Conservation (phyloP, 1,284 basidiomycete species). For the Anthracocystis walkeri region DNA sequence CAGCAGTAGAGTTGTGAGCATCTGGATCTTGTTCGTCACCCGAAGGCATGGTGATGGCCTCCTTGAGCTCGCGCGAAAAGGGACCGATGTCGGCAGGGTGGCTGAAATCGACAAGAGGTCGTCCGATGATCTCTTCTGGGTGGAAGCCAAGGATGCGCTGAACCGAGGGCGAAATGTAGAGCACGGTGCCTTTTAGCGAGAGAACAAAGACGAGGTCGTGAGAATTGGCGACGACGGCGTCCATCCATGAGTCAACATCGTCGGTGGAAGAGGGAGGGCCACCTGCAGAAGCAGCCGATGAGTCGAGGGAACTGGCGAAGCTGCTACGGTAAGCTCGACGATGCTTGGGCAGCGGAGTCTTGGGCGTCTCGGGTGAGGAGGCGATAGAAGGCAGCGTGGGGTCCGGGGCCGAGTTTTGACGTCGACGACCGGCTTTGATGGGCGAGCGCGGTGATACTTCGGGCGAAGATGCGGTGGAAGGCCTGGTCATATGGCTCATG, state of each 20-base stretch:
- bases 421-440: slow-evolving; percentile 21
- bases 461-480: not conserved
- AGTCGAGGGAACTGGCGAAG: slow-evolving; percentile 1
- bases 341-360: slow-evolving; percentile 18
- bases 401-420: slow-evolving; percentile 44
- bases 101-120: slow-evolving; percentile 79
- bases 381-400: slow-evolving; percentile 17
- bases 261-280: slow-evolving; percentile 10
- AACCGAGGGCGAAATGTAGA: slow-evolving; percentile 80
- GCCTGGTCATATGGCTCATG: slow-evolving; percentile 27
- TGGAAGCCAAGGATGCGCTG: slow-evolving; percentile 61
- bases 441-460: not conserved
- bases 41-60: slow-evolving; percentile 69
- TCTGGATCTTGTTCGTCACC: slow-evolving; percentile 25
- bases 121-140: slow-evolving; percentile 83
- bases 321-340: slow-evolving; percentile 14
- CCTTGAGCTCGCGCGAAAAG: slow-evolving; percentile 91
- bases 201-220: slow-evolving; percentile 77
- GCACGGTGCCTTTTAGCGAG: slow-evolving; percentile 83
- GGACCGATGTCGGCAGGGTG: slow-evolving; percentile 90
- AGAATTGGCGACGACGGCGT: slow-evolving; percentile 41
- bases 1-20: slow-evolving; percentile 27
- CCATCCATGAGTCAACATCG: slow-evolving; percentile 27
- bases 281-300: not conserved
- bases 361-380: slow-evolving; percentile 31